Percentiles rank a stretch among this genome's conserved stretches.
phyloP scores from a whole-genome alignment of 2,329 filamentous ascomycete genomes.

The Penicillium fuscoglaucum region DNA sequence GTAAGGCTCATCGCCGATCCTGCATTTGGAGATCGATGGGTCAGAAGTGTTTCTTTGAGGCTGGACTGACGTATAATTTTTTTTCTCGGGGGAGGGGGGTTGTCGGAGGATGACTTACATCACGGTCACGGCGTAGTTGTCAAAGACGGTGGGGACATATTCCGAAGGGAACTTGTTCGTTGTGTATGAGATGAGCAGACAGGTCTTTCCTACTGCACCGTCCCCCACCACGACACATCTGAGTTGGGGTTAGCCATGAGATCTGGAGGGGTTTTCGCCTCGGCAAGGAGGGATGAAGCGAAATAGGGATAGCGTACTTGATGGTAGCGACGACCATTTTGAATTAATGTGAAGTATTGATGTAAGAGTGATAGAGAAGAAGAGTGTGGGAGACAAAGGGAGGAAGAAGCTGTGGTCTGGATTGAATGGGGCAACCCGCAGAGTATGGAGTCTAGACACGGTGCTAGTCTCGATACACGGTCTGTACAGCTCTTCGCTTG shows the following conservation, averaged over 20 bases:
- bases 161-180: constrained; percentile 99
- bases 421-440: constrained; percentile 29
- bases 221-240: constrained; percentile 99
- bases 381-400: constrained; percentile 31
- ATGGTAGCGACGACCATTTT: constrained; percentile 64
- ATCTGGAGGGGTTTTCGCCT: constrained; percentile 8
- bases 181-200: constrained; percentile 97
- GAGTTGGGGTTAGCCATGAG: constrained; percentile 3
- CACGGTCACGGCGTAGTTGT: constrained; percentile 99
- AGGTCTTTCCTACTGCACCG: constrained; percentile 99
- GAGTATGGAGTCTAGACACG: constrained; percentile 26
- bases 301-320: constrained; percentile 51
- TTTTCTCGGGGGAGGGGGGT: neutral
- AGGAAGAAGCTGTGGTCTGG: constrained; percentile 30
- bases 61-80: neutral
- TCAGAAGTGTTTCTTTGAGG: constrained; percentile 6
- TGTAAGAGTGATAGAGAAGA: constrained; percentile 6
- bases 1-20: constrained; percentile 99
- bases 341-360: constrained; percentile 13
- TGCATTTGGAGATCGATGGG: constrained; percentile 40
- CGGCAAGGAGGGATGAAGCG: constrained; percentile 9
- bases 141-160: constrained; percentile 99
- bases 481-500: constrained; percentile 8
- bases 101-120: constrained; percentile 68
- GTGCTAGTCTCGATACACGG: constrained; percentile 9